phyloP scores from a whole-genome alignment of 148 eudicot genomes.

The Selenicereus undatus region DNA sequence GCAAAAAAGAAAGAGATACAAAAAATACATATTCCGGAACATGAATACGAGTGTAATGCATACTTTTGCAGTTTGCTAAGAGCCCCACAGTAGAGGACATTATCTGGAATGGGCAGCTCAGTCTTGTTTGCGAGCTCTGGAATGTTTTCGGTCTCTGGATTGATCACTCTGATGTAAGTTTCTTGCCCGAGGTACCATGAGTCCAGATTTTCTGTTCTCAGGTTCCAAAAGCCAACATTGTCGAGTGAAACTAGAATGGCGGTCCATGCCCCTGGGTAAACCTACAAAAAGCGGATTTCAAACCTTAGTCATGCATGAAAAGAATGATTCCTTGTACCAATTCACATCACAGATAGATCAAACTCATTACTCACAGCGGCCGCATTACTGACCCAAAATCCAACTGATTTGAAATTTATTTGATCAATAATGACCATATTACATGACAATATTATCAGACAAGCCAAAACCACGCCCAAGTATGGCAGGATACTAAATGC shows the following conservation, averaged over 20 bases:
- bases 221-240: conserved; percentile 91
- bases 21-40: background rate
- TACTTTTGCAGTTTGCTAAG: conserved; percentile 75
- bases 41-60: conserved; percentile 1
- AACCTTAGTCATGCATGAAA: background rate
- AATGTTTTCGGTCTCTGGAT: conserved; percentile 65
- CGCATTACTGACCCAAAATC: too few species aligned
- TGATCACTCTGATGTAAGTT: conserved; percentile 74
- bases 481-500: too few species aligned
- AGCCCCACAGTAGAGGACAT: conserved; percentile 82
- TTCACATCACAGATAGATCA: too few species aligned
- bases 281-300: conserved; percentile 36
- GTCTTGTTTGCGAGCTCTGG: conserved; percentile 62
- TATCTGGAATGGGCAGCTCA: conserved; percentile 71
- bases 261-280: conserved; percentile 98
- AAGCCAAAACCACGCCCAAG: too few species aligned
- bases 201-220: conserved; percentile 89
- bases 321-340: too few species aligned
- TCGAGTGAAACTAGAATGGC: conserved; percentile 83
- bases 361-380: too few species aligned
- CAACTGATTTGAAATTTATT: too few species aligned
- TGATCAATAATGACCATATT: too few species aligned
- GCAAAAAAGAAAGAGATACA: background rate
- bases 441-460: too few species aligned
- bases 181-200: conserved; percentile 99